phyloP scores from a whole-genome alignment of 164 flowering plant species.

The Saururus chinensis region DNA sequence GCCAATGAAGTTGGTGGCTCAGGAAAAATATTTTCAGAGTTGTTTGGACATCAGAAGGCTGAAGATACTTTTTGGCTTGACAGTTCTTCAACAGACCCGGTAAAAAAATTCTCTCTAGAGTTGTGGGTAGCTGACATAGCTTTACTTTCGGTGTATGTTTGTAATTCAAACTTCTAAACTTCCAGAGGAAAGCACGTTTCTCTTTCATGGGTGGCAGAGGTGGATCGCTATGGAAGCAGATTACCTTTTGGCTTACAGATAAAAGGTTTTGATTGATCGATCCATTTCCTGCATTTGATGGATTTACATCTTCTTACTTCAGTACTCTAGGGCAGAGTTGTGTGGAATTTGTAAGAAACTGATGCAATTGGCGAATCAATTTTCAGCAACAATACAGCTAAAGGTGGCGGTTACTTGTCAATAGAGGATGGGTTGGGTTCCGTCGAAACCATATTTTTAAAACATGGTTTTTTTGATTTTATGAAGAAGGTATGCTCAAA shows the following conservation, averaged over 20 bases:
- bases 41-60: conserved; percentile 58
- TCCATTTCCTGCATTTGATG: not conserved
- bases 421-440: conserved; percentile 59
- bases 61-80: conserved; percentile 92
- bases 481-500: conserved; percentile 48
- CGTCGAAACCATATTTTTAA: conserved; percentile 25
- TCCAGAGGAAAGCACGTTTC: conserved; percentile 84
- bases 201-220: conserved; percentile 97
- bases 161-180: not conserved
- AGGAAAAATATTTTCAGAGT: conserved; percentile 46
- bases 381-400: conserved; percentile 22
- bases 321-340: not conserved
- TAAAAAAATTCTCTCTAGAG: conserved; percentile 8
- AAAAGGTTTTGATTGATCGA: conserved; percentile 36
- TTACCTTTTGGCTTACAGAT: conserved; percentile 45
- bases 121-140: not conserved
- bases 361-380: not conserved
- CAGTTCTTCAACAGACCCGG: conserved; percentile 86
- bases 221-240: conserved; percentile 84
- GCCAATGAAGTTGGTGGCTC: conserved; percentile 78
- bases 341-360: not conserved
- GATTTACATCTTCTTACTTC: not conserved
- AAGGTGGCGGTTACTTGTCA: conserved; percentile 50
- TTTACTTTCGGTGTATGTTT: too few relatives aligned
- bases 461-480: conserved; percentile 78